Base-by-base conservation (phyloP, 176 grass and related monocot genomes). In the Dendrocalamus sinicus region DNA sequence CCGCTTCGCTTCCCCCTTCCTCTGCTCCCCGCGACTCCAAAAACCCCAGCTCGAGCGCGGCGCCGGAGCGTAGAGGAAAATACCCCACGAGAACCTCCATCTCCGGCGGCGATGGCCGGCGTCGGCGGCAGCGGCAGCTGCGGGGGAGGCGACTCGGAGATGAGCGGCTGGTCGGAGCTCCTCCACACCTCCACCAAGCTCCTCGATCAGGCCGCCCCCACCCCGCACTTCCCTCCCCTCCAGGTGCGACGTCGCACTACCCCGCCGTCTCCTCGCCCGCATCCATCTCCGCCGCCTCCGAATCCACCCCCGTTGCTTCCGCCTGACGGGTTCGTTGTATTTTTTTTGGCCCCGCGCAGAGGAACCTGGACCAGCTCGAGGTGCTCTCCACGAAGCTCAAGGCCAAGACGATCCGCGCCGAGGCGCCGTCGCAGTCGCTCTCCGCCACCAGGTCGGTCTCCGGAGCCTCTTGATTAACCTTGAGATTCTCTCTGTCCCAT, bases 341-440 rank as follows among this genome's bases (percentile, higher is more conserved):
- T 14, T 64, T 66, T 17, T 53, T 37, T 81, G 44, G 26, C 35
- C 35, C 37, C 77, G 40, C 76, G 79, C 90, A 99, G 96, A 94
- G 96, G 88, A 99, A 90, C 73, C 70, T 96, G 76, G 93, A 99
- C 79, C 96, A 96, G 81, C 86, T 99, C 60, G 96, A 99, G 90
- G 86, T 85, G 81, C 90, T 99, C 59, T 99, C 96, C 82, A 96
- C 92, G 70, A 99, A 96, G 79, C 96, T 99, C 76, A 99, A 99
- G 78, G 85, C 96, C 82, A 99, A 92, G 93, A 99, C 96, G 46
- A 86, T 98, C 78, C 91, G 93, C 17, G 86, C 88, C n/a, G 91
- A 98, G 77, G 90, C 91, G 48, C 96, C 93, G 16, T 91, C 90
- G 12, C 91, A 95, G 67, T 95, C 93, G 77, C 81, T 95, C 81